Conservation (phyloP, 2,329 filamentous ascomycete species). For the Metarhizium rileyi region DNA sequence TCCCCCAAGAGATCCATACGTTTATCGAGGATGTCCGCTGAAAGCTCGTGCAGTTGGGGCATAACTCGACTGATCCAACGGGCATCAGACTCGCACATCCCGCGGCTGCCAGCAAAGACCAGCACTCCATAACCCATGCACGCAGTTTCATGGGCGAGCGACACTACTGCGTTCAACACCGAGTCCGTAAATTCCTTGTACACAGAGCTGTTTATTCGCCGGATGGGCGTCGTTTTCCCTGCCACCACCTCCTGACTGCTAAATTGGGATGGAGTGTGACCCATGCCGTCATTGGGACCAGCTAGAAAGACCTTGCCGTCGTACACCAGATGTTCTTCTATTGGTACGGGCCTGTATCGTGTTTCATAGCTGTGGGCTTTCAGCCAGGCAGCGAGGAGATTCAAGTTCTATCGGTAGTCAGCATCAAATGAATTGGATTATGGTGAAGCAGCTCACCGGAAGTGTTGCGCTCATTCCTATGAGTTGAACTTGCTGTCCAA, state of each 20-base stretch:
- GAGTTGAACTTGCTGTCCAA: slow-evolving; percentile 59
- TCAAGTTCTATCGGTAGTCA: slow-evolving; percentile 47
- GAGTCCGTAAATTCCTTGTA: slow-evolving; percentile 55
- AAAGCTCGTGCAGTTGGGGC: slow-evolving; percentile 38
- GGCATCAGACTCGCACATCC: slow-evolving; percentile 59
- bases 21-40: slow-evolving; percentile 40
- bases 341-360: slow-evolving; percentile 62
- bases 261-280: slow-evolving; percentile 47
- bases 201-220: slow-evolving; percentile 43
- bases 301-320: slow-evolving; percentile 58
- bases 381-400: slow-evolving; percentile 60
- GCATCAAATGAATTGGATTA: neutral
- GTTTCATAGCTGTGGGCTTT: slow-evolving; percentile 63
- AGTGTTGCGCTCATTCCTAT: slow-evolving; percentile 75
- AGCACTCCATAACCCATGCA: slow-evolving; percentile 59
- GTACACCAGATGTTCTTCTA: slow-evolving; percentile 65
- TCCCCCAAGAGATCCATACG: slow-evolving; percentile 57
- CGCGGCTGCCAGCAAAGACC: slow-evolving; percentile 63
- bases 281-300: slow-evolving; percentile 42
- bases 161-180: slow-evolving; percentile 59
- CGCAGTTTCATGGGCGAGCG: slow-evolving; percentile 60
- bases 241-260: slow-evolving; percentile 25
- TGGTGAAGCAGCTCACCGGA: slow-evolving; percentile 37
- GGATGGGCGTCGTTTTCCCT: slow-evolving; percentile 28
- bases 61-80: slow-evolving; percentile 57